Evolutionary conservation across 768 basidiomycete species (phyloP).

Genomic region (Suillus fuscotomentosus): DNA sequence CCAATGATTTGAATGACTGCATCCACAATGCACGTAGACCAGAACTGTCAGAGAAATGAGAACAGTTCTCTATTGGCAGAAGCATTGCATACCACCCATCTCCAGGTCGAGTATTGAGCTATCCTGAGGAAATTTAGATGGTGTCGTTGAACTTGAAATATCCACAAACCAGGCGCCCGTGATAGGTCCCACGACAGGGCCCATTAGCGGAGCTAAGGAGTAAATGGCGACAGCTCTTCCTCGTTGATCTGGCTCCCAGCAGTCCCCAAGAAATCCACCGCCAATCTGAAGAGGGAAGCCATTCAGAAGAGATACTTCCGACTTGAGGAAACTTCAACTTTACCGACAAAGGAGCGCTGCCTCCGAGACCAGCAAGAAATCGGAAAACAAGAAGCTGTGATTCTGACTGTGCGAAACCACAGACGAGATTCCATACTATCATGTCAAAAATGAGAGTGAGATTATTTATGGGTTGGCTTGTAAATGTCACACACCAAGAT

Average conservation of each 20-base stretch:
- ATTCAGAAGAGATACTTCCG: not conserved
- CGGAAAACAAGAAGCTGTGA: slow-evolving; percentile 65
- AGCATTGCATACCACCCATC: slow-evolving; percentile 57
- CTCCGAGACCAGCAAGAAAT: slow-evolving; percentile 69
- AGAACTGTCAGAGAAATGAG: slow-evolving; percentile 43
- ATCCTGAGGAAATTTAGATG: slow-evolving; percentile 32
- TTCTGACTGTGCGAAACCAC: slow-evolving; percentile 60
- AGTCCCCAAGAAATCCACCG: slow-evolving; percentile 63
- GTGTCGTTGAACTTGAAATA: not conserved
- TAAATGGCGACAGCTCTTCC: slow-evolving; percentile 65
- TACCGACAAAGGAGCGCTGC: slow-evolving; percentile 63
- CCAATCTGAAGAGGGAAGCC: slow-evolving; percentile 41
- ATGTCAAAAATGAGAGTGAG: not conserved
- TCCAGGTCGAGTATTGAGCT: slow-evolving; percentile 61
- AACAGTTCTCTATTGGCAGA: not conserved
- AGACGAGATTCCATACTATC: slow-evolving; percentile 59
- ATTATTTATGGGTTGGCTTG: not conserved
- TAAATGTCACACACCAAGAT: slow-evolving; percentile 43
- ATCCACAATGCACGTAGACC: slow-evolving; percentile 62
- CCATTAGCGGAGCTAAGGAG: slow-evolving; percentile 62
- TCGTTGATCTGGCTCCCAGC: slow-evolving; percentile 60
- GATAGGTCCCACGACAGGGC: slow-evolving; percentile 62
- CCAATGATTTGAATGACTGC: slow-evolving; percentile 54
- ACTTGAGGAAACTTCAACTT: slow-evolving; percentile 5
- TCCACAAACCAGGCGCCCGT: slow-evolving; percentile 54